Evolutionary conservation across 495 filamentous ascomycete genomes (phyloP), one percentile per base, ranked within the genome.

Genomic region (Xylaria telfairii): DNA sequence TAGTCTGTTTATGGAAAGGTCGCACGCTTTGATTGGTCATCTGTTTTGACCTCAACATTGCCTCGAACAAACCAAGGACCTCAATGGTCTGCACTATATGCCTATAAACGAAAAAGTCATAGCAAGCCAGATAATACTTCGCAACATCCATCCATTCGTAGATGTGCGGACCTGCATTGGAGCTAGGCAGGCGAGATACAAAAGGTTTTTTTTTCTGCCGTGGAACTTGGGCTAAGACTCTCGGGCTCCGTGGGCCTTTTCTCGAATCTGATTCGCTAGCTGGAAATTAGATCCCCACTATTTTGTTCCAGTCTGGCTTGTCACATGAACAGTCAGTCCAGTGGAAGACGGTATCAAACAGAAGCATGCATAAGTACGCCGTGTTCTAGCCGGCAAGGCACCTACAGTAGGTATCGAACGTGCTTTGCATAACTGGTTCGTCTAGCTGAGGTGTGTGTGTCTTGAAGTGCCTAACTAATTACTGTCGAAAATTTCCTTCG

Each of bases 311-410:
- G 49, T 44, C 37, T 59, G 39, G 51, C 41, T 46, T 46, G 65
- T 67, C 65, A 67, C 65, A 67, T 67, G 65, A 67, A 67, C 65
- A n/a, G 28, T 24, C 19, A 37, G 21, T 49, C 26, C 44, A 65
- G 46, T 46, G 4, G n/a, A 53, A 46, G 17, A 34, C 32, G 17
- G 17, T 6, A 47, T 46, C 46, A 51, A 53, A 53, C 30, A 17
- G 30, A 17, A 24, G 21, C 26, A 26, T 42, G 59, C 37, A 41
- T 62, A 42, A 34, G 56, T 13, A 10, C 15, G 15, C 56, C 56
- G 56, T 59, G 56, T 59, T 59, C 54, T 21, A 7, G 54, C 17
- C 17, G 28, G 2, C 8, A 37, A 3, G 8, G 8, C 8, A 37
- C 34, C 3, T 37, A 8, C 8, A 37, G 34, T 37, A 37, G 49